These are phyloP conservation scores for Russula griseocarnosa DNA, from an alignment of 768 basidiomycete species.

Conservation along the genomic window DNA sequence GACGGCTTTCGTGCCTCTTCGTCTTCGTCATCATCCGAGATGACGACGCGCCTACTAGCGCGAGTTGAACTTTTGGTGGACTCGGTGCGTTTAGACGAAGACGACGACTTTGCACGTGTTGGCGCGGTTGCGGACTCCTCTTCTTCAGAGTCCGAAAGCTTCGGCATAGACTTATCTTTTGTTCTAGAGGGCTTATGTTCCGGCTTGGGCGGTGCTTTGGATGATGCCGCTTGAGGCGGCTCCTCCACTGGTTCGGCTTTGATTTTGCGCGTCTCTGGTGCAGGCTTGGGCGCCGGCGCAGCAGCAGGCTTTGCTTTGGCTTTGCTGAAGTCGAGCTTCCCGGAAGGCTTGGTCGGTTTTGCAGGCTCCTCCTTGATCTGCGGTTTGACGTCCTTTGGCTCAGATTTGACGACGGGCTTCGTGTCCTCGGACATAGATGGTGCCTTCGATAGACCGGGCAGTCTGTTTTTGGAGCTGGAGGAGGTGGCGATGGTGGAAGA, in stretches of 20 bases:
- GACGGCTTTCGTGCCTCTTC: slow-evolving; percentile 37
- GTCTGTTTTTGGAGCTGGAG: slow-evolving; percentile 23
- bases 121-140: slow-evolving; percentile 19
- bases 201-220: slow-evolving; percentile 19
- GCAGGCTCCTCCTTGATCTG: slow-evolving; percentile 29
- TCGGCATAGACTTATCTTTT: slow-evolving; percentile 25
- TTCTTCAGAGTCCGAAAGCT: slow-evolving; percentile 32
- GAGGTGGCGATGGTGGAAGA: slow-evolving; percentile 9
- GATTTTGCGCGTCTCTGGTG: slow-evolving; percentile 17
- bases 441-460: slow-evolving; percentile 23
- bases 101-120: slow-evolving; percentile 19
- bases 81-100: slow-evolving; percentile 20
- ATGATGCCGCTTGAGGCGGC: background rate
- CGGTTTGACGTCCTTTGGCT: slow-evolving; percentile 31
- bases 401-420: slow-evolving; percentile 31
- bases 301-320: slow-evolving; percentile 22
- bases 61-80: slow-evolving; percentile 31
- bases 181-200: slow-evolving; percentile 7
- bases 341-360: slow-evolving; percentile 38
- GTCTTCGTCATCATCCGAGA: slow-evolving; percentile 66
- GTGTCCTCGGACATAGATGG: slow-evolving; percentile 11
- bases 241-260: slow-evolving; percentile 27
- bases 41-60: slow-evolving; percentile 46
- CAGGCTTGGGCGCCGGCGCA: slow-evolving; percentile 15
- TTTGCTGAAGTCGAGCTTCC: slow-evolving; percentile 52